Base-by-base conservation (phyloP, 805 yeast genomes). In the Zygotorulaspora florentina region DNA sequence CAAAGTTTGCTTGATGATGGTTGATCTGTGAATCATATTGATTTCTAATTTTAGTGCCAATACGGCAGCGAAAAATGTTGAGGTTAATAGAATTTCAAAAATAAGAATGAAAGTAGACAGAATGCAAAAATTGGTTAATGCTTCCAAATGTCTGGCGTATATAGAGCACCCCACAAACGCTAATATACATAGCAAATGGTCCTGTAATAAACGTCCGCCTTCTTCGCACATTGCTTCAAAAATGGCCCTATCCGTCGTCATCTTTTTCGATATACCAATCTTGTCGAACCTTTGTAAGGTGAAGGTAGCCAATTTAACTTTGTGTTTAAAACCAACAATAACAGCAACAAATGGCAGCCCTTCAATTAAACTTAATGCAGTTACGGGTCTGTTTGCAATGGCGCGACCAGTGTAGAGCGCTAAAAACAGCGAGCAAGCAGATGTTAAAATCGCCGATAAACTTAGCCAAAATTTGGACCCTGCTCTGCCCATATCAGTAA, bases 261-360 rank as follows among this genome's bases (percentile, higher is more conserved):
- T 52, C 38, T 54, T 59, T 27, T 55, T 59, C 33, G 71, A 61
- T 25, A 68, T 56, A 28, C 66, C 68, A 34, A 62, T 55, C 50
- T 54, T 56, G 54, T 61, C 50, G 61, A 58, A 62, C 34, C 66
- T 61, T 36, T 68, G 67, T 58, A 78, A 60, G 15, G 83, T 81
- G 37, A 78, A 75, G 16, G 76, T 69, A 1, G 96, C 83, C 55
- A 89, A 74, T 9, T 79, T 72, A 15, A 87, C 78, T 57, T 90
- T 88, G 64, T 87, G 86, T 61, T 87, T 89, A 69, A 90, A 90
- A 2, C 97, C 98, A 61, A 90, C 81, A 6, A 88, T 83, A 23
- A 95, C 89, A 15, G 90, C 96, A 59, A 90, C 76, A 67, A 90
- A 90, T 18, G 98, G 98, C 38, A 90, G 70, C 18, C 97, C 97